Base-by-base conservation (phyloP, 1,284 basidiomycete genomes). In the Naganishia sp. region DNA sequence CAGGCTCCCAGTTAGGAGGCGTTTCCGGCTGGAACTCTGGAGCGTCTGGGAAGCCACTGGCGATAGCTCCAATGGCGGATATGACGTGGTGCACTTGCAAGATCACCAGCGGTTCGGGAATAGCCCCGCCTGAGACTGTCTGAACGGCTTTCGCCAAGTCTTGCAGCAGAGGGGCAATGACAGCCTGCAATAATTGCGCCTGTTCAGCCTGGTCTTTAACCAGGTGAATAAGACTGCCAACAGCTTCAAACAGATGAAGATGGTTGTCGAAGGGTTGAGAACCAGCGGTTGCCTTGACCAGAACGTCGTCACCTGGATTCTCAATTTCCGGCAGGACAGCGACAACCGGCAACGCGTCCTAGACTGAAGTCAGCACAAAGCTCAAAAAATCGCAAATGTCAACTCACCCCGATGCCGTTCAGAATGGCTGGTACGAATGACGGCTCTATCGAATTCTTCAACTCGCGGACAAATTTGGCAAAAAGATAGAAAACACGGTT, bases 41-140 rank as follows among this genome's bases (percentile, higher is more conserved):
- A 72, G 88, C 89, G 74, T 92, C 89, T 0, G 96, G 96, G 81
- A 99, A 99, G 9, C 97, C 97, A 80, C 98, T 97, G 54, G 94
- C 91, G 63, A 99, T 86, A 73, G 92, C 92, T 18, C 94, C 94
- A 15, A 98, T 83, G 1, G 94, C 95, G 85, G 97, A 90, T 75
- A 99, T 90, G 71, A 90, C 85, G 80, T 99, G 95, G 75, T 99
- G 96, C n/a, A 94, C 87, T 76, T 88, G 88, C 53, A 98, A 83
- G 70, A 97, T 87, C 11, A 63, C 51, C 31, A 63, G 39, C 4
- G 53, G 53, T 46, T 67, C 60, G 10, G 65, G 58, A 6, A 41
- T 17, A 90, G 80, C 71, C 92, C 89, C 42, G 73, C 73, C 3
- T 18, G 83, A 82, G 17, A 64, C 71, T 41, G 46, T 54, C 71